These are phyloP conservation scores for Vaccinium corymbosum DNA, from an alignment of 148 eudicot species.

Conservation along the genomic window DNA sequence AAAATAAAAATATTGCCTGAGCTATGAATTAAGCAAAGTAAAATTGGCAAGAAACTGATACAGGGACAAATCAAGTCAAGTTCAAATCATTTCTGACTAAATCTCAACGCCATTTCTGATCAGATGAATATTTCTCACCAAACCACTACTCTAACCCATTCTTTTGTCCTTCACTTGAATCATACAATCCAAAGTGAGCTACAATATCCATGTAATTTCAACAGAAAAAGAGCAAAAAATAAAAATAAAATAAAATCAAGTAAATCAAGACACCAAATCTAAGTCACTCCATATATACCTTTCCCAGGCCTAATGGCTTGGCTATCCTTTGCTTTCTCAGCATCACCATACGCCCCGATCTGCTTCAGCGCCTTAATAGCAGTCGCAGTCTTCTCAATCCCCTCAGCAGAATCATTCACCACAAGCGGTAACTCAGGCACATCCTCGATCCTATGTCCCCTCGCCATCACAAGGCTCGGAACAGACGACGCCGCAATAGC, in stretches of 20 bases:
- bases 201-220: neutral
- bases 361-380: slow-evolving; percentile 57
- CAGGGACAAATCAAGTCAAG: neutral
- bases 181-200: neutral
- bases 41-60: neutral
- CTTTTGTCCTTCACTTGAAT: neutral
- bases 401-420: slow-evolving; percentile 50
- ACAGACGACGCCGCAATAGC: slow-evolving; percentile 67
- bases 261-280: neutral
- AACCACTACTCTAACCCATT: neutral
- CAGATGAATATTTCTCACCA: neutral
- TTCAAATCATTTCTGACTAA: too few relatives aligned
- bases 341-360: slow-evolving; percentile 61
- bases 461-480: slow-evolving; percentile 56
- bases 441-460: slow-evolving; percentile 56
- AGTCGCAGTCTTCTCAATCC: slow-evolving; percentile 56
- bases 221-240: neutral
- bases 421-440: slow-evolving; percentile 67
- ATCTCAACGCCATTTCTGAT: too few relatives aligned
- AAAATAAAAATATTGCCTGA: neutral
- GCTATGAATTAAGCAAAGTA: neutral
- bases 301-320: slow-evolving; percentile 60
- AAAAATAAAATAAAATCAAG: neutral
- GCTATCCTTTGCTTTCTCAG: slow-evolving; percentile 72
- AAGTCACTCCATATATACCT: slow-evolving; percentile 25